Percentiles rank a stretch among this genome's conserved stretches.
Conservation (phyloP, 139 green algal species). For the Coelastrella sp. region DNA sequence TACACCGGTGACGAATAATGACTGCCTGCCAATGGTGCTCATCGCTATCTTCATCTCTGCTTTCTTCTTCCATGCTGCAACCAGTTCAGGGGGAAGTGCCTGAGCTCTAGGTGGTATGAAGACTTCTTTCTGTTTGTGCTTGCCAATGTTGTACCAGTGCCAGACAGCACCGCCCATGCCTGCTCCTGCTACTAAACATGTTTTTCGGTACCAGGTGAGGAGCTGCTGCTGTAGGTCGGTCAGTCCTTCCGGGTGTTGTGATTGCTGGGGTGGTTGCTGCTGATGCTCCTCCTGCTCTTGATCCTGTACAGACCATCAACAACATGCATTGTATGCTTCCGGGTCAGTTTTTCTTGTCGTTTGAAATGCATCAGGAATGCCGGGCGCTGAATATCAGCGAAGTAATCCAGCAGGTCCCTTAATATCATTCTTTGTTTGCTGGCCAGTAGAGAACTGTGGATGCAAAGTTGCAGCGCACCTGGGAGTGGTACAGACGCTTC, state of each 20-base stretch:
- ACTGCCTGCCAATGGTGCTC: conserved; percentile 30
- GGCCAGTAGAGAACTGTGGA: too few species aligned
- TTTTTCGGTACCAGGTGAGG: conserved; percentile 25
- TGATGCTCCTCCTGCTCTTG: conserved; percentile 9
- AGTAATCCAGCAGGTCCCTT: too few species aligned
- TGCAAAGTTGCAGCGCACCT: not conserved
- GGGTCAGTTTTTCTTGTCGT: too few species aligned
- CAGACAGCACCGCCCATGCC: conserved; percentile 17
- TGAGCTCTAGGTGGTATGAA: conserved; percentile 40
- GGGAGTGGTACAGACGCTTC: conserved; percentile 6
- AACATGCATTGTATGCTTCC: too few species aligned
- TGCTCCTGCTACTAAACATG: conserved; percentile 33
- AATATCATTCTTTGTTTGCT: too few species aligned
- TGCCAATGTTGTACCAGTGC: conserved; percentile 23
- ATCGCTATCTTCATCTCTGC: conserved; percentile 8
- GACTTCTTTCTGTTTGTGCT: conserved; percentile 6
- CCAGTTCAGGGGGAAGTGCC: conserved; percentile 25
- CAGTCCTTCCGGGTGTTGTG: not conserved
- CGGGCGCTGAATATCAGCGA: too few species aligned
- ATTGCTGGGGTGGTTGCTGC: not conserved
- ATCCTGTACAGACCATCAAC: not conserved
- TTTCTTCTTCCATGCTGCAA: conserved; percentile 19
- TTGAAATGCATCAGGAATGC: too few species aligned
- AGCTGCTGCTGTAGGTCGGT: conserved; percentile 45
- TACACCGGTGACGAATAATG: conserved; percentile 21